These are phyloP conservation scores for Penicillium alfredii DNA, from an alignment of 495 filamentous ascomycete genomes.

Conservation along the genomic window DNA sequence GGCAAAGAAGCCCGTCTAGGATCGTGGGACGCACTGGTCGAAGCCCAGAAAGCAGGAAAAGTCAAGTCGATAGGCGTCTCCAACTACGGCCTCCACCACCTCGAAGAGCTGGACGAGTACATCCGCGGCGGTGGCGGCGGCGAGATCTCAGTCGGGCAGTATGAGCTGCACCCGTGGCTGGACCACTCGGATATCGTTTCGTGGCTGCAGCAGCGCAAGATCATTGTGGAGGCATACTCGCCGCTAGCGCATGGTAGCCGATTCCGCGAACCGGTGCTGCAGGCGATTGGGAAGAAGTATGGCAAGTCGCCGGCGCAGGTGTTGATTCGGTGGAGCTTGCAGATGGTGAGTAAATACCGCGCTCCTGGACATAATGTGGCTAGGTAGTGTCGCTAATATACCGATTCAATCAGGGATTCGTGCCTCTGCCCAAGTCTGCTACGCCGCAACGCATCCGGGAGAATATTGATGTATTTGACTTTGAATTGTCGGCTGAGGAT, in stretches of 20 bases:
- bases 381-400: too few species aligned
- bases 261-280: conserved; percentile 54
- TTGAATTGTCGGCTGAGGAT: conserved; percentile 60
- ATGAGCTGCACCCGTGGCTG: conserved; percentile 85
- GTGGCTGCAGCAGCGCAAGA: conserved; percentile 63
- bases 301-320: conserved; percentile 72
- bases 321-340: conserved; percentile 77
- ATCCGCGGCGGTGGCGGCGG: conserved; percentile 68
- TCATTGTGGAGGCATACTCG: conserved; percentile 73
- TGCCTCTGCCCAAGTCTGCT: conserved; percentile 58
- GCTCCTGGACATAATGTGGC: too few species aligned
- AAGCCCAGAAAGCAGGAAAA: conserved; percentile 47
- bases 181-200: conserved; percentile 65
- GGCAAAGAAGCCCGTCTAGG: conserved; percentile 42
- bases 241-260: conserved; percentile 65
- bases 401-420: conserved; percentile 50
- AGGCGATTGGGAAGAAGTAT: conserved; percentile 59
- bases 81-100: conserved; percentile 52
- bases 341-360: conserved; percentile 57
- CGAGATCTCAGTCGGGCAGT: conserved; percentile 75
- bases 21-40: conserved; percentile 47
- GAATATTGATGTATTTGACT: conserved; percentile 76
- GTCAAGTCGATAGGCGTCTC: conserved; percentile 47
- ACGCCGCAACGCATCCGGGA: conserved; percentile 55
- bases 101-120: conserved; percentile 61